These are phyloP conservation scores for Zymoseptoria brevis DNA, from an alignment of 2,329 filamentous ascomycete species.

Conservation along the genomic window DNA sequence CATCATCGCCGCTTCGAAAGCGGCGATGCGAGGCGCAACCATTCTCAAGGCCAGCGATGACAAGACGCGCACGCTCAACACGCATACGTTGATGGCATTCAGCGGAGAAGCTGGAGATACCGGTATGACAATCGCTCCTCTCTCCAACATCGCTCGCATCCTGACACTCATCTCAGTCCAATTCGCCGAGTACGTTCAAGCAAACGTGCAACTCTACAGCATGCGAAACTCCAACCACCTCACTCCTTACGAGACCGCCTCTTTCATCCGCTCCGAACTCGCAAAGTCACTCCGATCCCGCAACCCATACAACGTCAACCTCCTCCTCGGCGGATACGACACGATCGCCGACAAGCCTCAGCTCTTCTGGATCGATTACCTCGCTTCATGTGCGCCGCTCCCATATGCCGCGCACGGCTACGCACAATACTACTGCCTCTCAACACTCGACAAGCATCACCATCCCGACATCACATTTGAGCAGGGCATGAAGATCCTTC, in stretches of 20 bases:
- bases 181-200: constrained; percentile 99
- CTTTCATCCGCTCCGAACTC: constrained; percentile 90
- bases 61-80: constrained; percentile 89
- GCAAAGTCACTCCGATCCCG: constrained; percentile 82
- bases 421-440: constrained; percentile 98
- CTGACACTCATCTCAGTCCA: constrained; percentile 55
- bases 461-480: constrained; percentile 86
- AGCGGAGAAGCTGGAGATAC: constrained; percentile 95
- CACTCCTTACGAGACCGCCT: constrained; percentile 77
- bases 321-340: constrained; percentile 89
- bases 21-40: constrained; percentile 93
- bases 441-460: constrained; percentile 96
- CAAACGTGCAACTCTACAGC: constrained; percentile 94
- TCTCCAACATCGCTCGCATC: neutral
- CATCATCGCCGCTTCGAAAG: constrained; percentile 94
- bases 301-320: constrained; percentile 94
- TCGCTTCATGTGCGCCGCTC: constrained; percentile 44
- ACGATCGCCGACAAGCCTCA: constrained; percentile 60
- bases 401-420: constrained; percentile 98
- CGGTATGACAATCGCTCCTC: constrained; percentile 44
- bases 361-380: constrained; percentile 25
- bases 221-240: constrained; percentile 97
- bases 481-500: constrained; percentile 83
- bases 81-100: constrained; percentile 90
- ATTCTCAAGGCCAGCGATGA: constrained; percentile 93